phyloP scores from a whole-genome alignment of 2,329 filamentous ascomycete genomes.

The Xylaria sp. region DNA sequence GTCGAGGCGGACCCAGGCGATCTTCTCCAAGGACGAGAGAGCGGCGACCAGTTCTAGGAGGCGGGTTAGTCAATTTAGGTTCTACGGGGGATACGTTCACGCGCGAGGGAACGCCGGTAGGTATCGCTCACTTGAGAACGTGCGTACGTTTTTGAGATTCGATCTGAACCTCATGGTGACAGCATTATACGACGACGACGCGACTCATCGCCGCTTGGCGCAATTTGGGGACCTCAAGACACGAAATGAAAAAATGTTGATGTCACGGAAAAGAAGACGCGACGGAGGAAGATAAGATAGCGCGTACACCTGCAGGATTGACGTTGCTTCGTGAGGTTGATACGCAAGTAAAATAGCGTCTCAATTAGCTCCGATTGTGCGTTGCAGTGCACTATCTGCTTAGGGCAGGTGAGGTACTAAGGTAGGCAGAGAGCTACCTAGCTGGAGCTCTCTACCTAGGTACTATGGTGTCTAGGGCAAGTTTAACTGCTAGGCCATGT shows the following conservation, averaged over 20 bases:
- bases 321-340: not conserved
- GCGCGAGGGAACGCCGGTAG: not conserved
- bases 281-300: constrained; percentile 4
- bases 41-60: constrained; percentile 64
- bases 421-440: too few relatives aligned
- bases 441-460: too few relatives aligned
- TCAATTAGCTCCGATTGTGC: not conserved
- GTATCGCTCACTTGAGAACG: constrained; percentile 60
- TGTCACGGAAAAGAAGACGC: constrained; percentile 11
- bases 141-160: constrained; percentile 66
- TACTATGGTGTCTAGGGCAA: too few relatives aligned
- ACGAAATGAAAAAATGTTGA: too few relatives aligned
- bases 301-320: not conserved
- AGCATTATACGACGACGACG: constrained; percentile 6
- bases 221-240: too few relatives aligned
- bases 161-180: constrained; percentile 67
- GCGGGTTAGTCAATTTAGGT: not conserved
- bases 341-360: not conserved
- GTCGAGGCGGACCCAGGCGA: constrained; percentile 88
- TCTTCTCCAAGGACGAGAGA: constrained; percentile 71
- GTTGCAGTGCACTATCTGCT: not conserved
- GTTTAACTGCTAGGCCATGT: too few relatives aligned
- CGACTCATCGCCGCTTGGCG: constrained; percentile 18
- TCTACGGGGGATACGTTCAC: not conserved
- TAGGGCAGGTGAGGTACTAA: not conserved